Evolutionary conservation across 31 red algal species (phyloP).

Genomic region (Odonthalia washingtoniensis): DNA sequence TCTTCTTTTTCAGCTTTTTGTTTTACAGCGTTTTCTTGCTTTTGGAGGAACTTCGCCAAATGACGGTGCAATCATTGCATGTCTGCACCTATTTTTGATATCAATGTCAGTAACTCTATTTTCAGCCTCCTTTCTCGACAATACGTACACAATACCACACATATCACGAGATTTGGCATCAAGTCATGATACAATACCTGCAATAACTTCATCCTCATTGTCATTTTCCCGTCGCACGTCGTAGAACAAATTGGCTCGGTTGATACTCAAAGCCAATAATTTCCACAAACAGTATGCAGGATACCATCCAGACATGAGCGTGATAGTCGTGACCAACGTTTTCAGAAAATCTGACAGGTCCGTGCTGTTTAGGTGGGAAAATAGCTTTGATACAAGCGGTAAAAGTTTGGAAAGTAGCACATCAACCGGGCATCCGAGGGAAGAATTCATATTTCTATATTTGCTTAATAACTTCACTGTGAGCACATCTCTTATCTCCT

Average conservation of each 20-base stretch:
- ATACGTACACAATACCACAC: conserved; percentile 90
- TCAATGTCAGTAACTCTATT: conserved; percentile 65
- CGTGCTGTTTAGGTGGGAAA: conserved; percentile 46
- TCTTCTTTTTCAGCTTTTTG: background rate
- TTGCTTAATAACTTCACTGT: conserved; percentile 11
- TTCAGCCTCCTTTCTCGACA: conserved; percentile 83
- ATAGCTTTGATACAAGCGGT: conserved; percentile 66
- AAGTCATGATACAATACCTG: conserved; percentile 63
- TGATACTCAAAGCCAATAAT: conserved; percentile 75
- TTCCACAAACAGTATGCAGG: conserved; percentile 92
- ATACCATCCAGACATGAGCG: conserved; percentile 48
- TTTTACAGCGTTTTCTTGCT: background rate
- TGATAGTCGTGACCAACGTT: conserved; percentile 52
- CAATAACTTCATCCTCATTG: conserved; percentile 46
- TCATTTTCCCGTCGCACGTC: conserved; percentile 67
- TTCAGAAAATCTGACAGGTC: conserved; percentile 59
- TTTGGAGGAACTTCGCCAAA: conserved; percentile 54
- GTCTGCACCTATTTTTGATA: conserved; percentile 39
- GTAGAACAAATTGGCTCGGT: conserved; percentile 87
- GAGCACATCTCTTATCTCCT: conserved; percentile 52
- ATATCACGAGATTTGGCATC: conserved; percentile 39
- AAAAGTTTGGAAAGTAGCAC: conserved; percentile 67
- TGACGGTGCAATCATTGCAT: conserved; percentile 41
- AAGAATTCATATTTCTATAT: background rate
- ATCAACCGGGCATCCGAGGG: conserved; percentile 22